Evolutionary conservation across 768 basidiomycete genomes (phyloP), one percentile per base, ranked within the genome.

Genomic region (Mycena pura): DNA sequence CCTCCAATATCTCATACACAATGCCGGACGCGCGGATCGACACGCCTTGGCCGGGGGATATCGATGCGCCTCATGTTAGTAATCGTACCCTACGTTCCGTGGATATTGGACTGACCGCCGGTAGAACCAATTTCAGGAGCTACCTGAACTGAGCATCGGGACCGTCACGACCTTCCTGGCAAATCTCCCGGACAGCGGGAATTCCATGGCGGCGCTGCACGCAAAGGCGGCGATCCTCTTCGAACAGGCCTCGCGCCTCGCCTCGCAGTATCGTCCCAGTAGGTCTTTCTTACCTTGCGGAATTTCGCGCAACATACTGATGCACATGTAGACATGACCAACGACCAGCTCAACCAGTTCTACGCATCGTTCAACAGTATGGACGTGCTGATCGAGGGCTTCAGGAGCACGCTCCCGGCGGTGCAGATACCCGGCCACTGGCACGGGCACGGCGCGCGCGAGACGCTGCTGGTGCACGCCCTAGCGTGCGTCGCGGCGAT

Each of bases 11-110:
- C 21, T 68, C 72, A 17, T 74, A 75, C 45, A 74, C 71, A 2
- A 60, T 55, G 11, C 49, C 69, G 19, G 67, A 70, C 15, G 46
- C 60, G 9, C 28, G 57, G 53, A 74, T 82, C 55, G 77, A 80
- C 57, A 74, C 77, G 0, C 74, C 77, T 0, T 83, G 82, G 82
- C 83, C 82, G 21, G 46, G 73, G 38, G 68, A 68, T 39, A 62
- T 60, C 17, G 50, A 64, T 46, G 11, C 45, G 3, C 39, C 41
- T 22, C 34, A 28, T 8, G 65, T 70, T 39, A 29, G 47, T 41
- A n/a, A n/a, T n/a, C n/a, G 36, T 31, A 10, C 24, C 24, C 41
- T 13, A 29, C 41, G 29, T 11, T 50, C 32, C 1, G 6, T 17
- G 14, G 17, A 36, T 21, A 41, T 7, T 19, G 9, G 41, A 14